Evolutionary conservation across 257 asterid genomes (phyloP), one percentile per base, ranked within the genome.

Genomic region (Solanum pimpinellifolium): DNA sequence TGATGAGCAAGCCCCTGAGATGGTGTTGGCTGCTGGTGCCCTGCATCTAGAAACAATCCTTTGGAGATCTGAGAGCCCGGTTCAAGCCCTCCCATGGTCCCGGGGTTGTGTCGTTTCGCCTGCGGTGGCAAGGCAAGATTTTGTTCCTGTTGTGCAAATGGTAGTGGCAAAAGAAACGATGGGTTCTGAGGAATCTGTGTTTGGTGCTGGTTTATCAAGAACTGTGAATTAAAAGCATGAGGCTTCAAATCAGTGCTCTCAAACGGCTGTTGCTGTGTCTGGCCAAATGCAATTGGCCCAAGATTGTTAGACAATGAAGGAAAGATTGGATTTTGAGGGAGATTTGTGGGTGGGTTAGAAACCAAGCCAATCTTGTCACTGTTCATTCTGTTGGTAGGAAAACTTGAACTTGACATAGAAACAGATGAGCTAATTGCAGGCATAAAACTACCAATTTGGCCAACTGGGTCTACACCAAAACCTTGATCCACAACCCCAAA

Each of bases 401-500:
- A 94, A 85, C 74, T 87, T 15, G 90, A 83, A 86, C 46, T 83
- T 46, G 82, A 87, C 60, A 86, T 52, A 42, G 90, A 49, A 62
- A 86, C 80, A 25, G 95, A 92, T 68, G 86, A 84, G 62, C 76
- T 87, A 35, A 87, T 59, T 16, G 91, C 8, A 46, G 94, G 89
- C 92, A 91, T 83, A 83, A 87, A 92, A 87, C 86, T 89, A 1
- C 88, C 89, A 56, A 90, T 92, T 66, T 88, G 92, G 65, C 88
- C 87, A 65, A 62, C 73, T 20, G 88, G 85, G 83, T 86, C 96
- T 31, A 89, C 90, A 29, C 89, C 92, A 59, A 93, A 94, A 10
- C 97, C 94, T 87, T 95, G 98, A 93, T 96, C 99, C 89, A 91
- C 94, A 52, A 83, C 91, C 14, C 94, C 97, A 78, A 91, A 94